Evolutionary conservation across 2,329 filamentous ascomycete species (phyloP).

Genomic region (Cadophora sp.): DNA sequence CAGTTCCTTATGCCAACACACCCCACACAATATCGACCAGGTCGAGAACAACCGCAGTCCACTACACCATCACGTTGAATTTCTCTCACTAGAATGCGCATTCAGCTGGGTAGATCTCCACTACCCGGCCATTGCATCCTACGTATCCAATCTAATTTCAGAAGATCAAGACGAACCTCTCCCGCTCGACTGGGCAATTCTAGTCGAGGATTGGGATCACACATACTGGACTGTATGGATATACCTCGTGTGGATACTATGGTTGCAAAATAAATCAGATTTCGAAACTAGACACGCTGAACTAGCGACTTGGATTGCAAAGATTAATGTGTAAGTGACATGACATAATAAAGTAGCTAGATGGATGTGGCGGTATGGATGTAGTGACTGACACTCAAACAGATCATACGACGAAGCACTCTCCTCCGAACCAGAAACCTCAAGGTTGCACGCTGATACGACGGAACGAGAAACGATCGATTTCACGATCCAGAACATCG

Average conservation of each 20-base stretch:
- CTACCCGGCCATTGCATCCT: slow-evolving; percentile 25
- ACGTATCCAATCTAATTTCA: slow-evolving; percentile 31
- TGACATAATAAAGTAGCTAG: not conserved
- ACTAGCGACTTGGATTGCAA: slow-evolving; percentile 27
- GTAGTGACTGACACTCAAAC: not conserved
- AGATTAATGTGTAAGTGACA: slow-evolving; percentile 14
- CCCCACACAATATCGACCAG: not conserved
- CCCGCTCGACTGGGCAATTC: slow-evolving; percentile 38
- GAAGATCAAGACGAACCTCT: slow-evolving; percentile 40
- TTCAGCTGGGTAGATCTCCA: slow-evolving; percentile 32
- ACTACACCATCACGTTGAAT: slow-evolving; percentile 36
- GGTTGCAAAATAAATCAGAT: slow-evolving; percentile 23
- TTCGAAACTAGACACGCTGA: slow-evolving; percentile 22
- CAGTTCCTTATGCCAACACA: slow-evolving; percentile 28
- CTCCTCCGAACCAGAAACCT: not conserved
- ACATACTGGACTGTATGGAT: slow-evolving; percentile 41
- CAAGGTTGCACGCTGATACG: slow-evolving; percentile 18
- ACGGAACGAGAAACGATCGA: slow-evolving; percentile 34
- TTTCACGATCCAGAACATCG: slow-evolving; percentile 26
- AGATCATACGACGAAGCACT: slow-evolving; percentile 15
- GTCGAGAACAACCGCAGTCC: not conserved
- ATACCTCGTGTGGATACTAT: slow-evolving; percentile 31
- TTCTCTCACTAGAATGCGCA: slow-evolving; percentile 37
- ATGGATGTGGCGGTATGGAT: not conserved
- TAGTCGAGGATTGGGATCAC: slow-evolving; percentile 40